Evolutionary conservation across 768 basidiomycete genomes (phyloP).

Genomic region (Suillus plorans): DNA sequence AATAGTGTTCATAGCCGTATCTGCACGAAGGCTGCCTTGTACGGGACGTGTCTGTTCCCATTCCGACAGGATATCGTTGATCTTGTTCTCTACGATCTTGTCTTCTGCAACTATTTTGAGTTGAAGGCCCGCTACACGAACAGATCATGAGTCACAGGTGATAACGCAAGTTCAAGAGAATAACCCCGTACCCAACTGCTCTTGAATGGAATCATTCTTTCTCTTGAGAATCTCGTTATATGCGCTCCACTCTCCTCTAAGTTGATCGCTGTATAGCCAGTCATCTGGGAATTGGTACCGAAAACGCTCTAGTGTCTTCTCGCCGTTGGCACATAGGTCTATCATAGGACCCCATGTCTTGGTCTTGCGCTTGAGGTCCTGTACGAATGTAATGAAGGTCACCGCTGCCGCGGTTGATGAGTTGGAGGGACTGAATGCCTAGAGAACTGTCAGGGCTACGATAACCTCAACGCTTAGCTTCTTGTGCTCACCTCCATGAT

Average conservation of each 20-base stretch:
- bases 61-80: constrained; percentile 84
- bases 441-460: not conserved
- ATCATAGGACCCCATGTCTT: constrained; percentile 97
- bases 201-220: constrained; percentile 98
- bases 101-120: constrained; percentile 99
- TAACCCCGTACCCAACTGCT: constrained; percentile 77
- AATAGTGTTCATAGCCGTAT: constrained; percentile 94
- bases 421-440: constrained; percentile 75
- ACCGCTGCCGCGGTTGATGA: constrained; percentile 98
- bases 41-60: constrained; percentile 98
- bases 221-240: constrained; percentile 97
- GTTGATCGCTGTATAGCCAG: constrained; percentile 98
- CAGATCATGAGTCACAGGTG: constrained; percentile 9
- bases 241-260: constrained; percentile 97
- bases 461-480: not conserved
- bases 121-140: constrained; percentile 81
- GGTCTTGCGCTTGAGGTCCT: constrained; percentile 97
- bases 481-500: constrained; percentile 28
- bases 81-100: constrained; percentile 96
- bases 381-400: constrained; percentile 98
- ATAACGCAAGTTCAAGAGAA: constrained; percentile 8
- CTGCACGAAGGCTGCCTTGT: constrained; percentile 94
- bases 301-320: constrained; percentile 96
- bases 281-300: constrained; percentile 96
- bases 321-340: constrained; percentile 89